Conservation (phyloP, 1,284 basidiomycete genomes). For the Gymnopus androsaceus region DNA sequence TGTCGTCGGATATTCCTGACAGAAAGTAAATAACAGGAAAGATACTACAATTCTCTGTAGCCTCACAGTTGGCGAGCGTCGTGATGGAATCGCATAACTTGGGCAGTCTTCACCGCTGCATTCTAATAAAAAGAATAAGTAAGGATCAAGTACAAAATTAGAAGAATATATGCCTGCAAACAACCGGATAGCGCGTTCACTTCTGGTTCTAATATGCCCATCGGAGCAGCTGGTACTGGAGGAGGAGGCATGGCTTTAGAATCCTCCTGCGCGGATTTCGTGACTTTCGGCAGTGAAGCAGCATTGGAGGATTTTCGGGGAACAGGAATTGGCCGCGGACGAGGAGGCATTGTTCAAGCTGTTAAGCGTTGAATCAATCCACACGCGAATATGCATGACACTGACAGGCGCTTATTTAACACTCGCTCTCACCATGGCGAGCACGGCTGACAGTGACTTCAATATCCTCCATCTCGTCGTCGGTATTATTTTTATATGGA, state of each 20-base stretch:
- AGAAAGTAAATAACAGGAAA: not conserved
- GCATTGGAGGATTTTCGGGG: conserved; percentile 6
- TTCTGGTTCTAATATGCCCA: conserved; percentile 63
- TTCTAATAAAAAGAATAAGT: conserved; percentile 44
- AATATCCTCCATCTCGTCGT: conserved; percentile 20
- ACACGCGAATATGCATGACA: no score
- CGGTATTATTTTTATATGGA: conserved; percentile 25
- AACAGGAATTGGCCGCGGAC: not conserved
- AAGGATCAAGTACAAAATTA: not conserved
- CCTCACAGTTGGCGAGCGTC: conserved; percentile 64
- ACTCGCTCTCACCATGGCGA: not conserved
- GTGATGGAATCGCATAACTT: conserved; percentile 68
- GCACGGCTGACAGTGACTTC: conserved; percentile 3
- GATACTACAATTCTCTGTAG: not conserved
- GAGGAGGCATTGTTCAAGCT: not conserved
- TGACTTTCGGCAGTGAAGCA: not conserved
- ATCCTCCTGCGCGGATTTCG: conserved; percentile 30
- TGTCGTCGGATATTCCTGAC: conserved; percentile 57
- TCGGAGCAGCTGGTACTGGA: conserved; percentile 46
- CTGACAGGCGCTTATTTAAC: not conserved
- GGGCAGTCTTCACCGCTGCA: conserved; percentile 66
- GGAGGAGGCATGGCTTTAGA: conserved; percentile 61
- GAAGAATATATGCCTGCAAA: conserved; percentile 48
- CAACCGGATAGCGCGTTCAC: conserved; percentile 54
- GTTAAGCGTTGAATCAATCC: not conserved